Base-by-base conservation (phyloP, 257 asterid genomes). In the Henckelia pumila region DNA sequence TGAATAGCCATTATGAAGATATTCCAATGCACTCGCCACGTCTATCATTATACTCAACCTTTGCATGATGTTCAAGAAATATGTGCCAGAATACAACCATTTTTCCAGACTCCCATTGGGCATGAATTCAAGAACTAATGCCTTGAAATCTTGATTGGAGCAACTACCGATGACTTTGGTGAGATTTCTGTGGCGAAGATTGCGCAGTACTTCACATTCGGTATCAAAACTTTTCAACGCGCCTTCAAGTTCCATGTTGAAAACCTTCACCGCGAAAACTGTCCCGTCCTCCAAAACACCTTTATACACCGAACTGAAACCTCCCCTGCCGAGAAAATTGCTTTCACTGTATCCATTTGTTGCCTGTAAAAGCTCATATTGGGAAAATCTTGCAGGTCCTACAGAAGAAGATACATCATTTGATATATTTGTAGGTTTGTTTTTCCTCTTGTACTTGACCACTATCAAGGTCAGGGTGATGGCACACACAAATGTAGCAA, bases 21-120 rank as follows among this genome's bases (percentile, higher is more conserved):
- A 71, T 77, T 68, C 67, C 61, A 77, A 60, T 14, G 81, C 78
- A 22, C 57, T 2, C 6, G 80, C 85, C 26, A 77, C 82, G 72
- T 80, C 79, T 0, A 70, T 80, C 81, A 76, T 73, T 20, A 80
- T 61, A 16, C 62, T 32, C 37, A 80, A 44, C 32, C 84, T 58
- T 13, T 66, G 79, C 25, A 24, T 47, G 49, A 73, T 6, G 13
- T 66, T 61, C 17, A 73, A 53, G 67, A 56, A 50, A 49, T n/a
- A n/a, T n/a, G n/a, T n/a, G n/a, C n/a, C n/a, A n/a, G n/a, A n/a
- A n/a, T n/a, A 55, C 52, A 75, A 22, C 64, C 64, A 59, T 9
- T 59, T 70, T 21, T 70, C 79, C 11, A 70, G 52, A 64, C 76
- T 70, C 24, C 74, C 78, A 56, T 74, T 74, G 7, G 78, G 78